These are phyloP conservation scores for Phytophthora tubulina DNA, from an alignment of 352 stramenopile species.

Conservation along the genomic window DNA sequence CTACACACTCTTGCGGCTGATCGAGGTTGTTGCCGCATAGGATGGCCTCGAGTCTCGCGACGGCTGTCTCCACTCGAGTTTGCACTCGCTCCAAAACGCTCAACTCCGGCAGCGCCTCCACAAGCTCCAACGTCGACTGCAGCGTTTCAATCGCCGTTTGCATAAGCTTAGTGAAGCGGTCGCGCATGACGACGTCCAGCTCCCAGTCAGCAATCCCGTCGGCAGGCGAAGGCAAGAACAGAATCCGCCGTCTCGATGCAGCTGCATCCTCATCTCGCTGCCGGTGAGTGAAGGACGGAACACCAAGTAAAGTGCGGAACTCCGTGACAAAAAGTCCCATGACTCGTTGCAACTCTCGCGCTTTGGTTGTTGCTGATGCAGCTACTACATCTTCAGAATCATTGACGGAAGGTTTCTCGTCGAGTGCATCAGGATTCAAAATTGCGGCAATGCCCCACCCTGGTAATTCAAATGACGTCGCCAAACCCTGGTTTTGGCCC, in stretches of 20 bases:
- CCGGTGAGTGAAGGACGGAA: slow-evolving; percentile 62
- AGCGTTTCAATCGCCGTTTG: slow-evolving; percentile 70
- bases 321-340: slow-evolving; percentile 78
- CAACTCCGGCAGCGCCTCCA: slow-evolving; percentile 76
- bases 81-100: slow-evolving; percentile 76
- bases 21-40: slow-evolving; percentile 39
- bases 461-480: slow-evolving; percentile 78
- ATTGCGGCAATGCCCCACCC: slow-evolving; percentile 74
- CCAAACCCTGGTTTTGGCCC: slow-evolving; percentile 24
- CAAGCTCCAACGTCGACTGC: slow-evolving; percentile 76
- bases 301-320: slow-evolving; percentile 67
- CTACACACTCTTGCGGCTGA: slow-evolving; percentile 23
- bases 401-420: slow-evolving; percentile 6
- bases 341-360: slow-evolving; percentile 54
- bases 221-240: slow-evolving; percentile 59
- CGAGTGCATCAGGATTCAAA: slow-evolving; percentile 49
- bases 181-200: slow-evolving; percentile 61
- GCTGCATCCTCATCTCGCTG: slow-evolving; percentile 37
- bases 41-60: slow-evolving; percentile 64
- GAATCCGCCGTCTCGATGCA: slow-evolving; percentile 19
- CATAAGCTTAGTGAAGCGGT: slow-evolving; percentile 66
- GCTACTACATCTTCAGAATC: neutral
- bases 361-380: slow-evolving; percentile 11
- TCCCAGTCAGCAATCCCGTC: slow-evolving; percentile 82
- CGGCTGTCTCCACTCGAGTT: slow-evolving; percentile 56